These are phyloP conservation scores for Scalesia atractyloides DNA, from an alignment of 129 eudicot species.

Conservation along the genomic window DNA sequence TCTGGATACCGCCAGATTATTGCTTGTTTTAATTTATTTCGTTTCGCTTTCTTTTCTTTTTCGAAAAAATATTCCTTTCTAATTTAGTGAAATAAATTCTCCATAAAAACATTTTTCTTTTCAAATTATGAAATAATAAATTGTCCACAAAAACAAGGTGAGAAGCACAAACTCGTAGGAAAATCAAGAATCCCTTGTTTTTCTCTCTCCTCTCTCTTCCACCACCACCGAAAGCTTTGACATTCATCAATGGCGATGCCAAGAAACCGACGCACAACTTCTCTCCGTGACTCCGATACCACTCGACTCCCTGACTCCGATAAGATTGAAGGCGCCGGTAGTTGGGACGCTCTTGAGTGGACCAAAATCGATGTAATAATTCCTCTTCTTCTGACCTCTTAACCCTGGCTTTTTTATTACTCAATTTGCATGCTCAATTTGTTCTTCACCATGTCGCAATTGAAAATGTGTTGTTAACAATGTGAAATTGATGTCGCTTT, in stretches of 20 bases:
- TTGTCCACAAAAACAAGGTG: conserved; percentile 8
- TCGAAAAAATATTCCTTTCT: no score
- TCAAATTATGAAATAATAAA: no score
- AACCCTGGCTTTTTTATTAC: conserved; percentile 26
- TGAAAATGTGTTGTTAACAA: neutral
- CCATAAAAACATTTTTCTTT: no score
- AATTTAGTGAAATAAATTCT: no score
- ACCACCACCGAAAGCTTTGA: conserved; percentile 27
- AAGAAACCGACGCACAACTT: conserved; percentile 58
- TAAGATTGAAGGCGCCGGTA: conserved; percentile 71
- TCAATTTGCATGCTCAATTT: neutral
- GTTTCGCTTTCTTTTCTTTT: no score
- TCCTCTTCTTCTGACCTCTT: neutral
- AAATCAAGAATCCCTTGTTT: conserved; percentile 33
- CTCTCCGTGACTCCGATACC: conserved; percentile 52
- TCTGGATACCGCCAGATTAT: no score
- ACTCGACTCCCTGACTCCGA: conserved; percentile 67
- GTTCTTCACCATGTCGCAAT: neutral
- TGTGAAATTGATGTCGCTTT: no score
- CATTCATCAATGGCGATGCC: conserved; percentile 51
- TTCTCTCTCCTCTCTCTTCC: conserved; percentile 15
- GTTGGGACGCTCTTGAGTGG: conserved; percentile 98
- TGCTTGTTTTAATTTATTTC: no score
- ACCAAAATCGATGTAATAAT: conserved; percentile 69
- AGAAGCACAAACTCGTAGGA: conserved; percentile 28